phyloP scores from a whole-genome alignment of 768 basidiomycete genomes.

The Chiua virens region DNA sequence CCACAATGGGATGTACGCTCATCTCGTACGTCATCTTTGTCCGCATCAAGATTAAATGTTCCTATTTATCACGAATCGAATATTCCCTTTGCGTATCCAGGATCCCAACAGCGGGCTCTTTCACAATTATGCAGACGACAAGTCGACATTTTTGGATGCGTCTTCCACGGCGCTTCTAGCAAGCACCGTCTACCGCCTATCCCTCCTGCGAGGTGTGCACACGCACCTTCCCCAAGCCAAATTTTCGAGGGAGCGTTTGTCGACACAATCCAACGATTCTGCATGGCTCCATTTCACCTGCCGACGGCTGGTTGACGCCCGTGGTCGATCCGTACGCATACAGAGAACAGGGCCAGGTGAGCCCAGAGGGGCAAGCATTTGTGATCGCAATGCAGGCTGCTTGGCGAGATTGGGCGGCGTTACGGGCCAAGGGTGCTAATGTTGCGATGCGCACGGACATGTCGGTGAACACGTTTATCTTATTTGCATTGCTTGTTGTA shows the following conservation, averaged over 20 bases:
- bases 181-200: conserved; percentile 71
- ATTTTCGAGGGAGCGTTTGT: conserved; percentile 43
- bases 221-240: conserved; percentile 60
- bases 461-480: background rate
- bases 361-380: conserved; percentile 81
- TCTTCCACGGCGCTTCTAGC: conserved; percentile 75
- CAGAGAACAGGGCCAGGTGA: conserved; percentile 45
- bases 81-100: too few relatives aligned
- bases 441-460: conserved; percentile 4
- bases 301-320: conserved; percentile 65
- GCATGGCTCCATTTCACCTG: conserved; percentile 49
- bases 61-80: too few relatives aligned
- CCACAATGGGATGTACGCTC: conserved; percentile 62
- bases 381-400: conserved; percentile 73
- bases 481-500: too few relatives aligned
- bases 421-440: conserved; percentile 54
- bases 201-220: conserved; percentile 51
- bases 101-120: conserved; percentile 35
- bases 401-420: conserved; percentile 70
- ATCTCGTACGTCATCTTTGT: conserved; percentile 45
- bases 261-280: conserved; percentile 15
- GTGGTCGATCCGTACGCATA: conserved; percentile 73
- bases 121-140: conserved; percentile 68
- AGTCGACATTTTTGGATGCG: conserved; percentile 66
- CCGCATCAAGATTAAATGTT: background rate